These are phyloP conservation scores for Lignosus rhinocerotis DNA, from an alignment of 1,284 basidiomycete species.

Conservation along the genomic window DNA sequence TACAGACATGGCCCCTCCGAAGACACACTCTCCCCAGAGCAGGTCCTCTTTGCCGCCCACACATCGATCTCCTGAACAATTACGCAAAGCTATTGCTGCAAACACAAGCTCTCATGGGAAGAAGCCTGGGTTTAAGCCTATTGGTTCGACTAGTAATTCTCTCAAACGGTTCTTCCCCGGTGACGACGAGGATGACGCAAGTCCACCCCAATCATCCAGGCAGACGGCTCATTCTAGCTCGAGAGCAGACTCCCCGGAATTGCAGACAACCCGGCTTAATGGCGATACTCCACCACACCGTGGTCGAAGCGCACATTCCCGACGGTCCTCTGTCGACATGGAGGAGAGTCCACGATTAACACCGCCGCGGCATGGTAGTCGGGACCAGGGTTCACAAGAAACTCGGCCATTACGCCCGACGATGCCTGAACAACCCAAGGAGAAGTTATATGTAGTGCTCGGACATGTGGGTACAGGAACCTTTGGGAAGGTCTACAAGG, in stretches of 20 bases:
- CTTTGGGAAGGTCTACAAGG: constrained; percentile 99
- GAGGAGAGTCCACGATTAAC: constrained; percentile 11
- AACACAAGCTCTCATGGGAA: constrained; percentile 31
- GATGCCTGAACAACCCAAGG: constrained; percentile 31
- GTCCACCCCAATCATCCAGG: constrained; percentile 21
- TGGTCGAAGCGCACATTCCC: not conserved
- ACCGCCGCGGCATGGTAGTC: not conserved
- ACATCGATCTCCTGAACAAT: constrained; percentile 7
- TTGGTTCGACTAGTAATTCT: constrained; percentile 54
- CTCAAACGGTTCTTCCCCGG: constrained; percentile 74
- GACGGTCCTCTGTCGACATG: constrained; percentile 15
- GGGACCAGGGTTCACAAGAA: not conserved
- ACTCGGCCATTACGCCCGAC: not conserved
- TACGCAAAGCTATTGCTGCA: constrained; percentile 1
- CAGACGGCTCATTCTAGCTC: constrained; percentile 3
- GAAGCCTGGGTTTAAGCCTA: constrained; percentile 63
- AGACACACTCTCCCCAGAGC: constrained; percentile 9
- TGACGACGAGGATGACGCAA: constrained; percentile 61
- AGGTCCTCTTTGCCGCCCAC: constrained; percentile 12
- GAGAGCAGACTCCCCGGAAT: constrained; percentile 17
- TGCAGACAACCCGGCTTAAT: constrained; percentile 15
- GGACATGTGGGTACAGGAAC: constrained; percentile 98
- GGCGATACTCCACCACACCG: constrained; percentile 14
- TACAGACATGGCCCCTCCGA: constrained; percentile 20
- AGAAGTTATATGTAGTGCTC: constrained; percentile 84